Conservation (phyloP, 345 rosid species). For the Eucalyptus erythrocorys region DNA sequence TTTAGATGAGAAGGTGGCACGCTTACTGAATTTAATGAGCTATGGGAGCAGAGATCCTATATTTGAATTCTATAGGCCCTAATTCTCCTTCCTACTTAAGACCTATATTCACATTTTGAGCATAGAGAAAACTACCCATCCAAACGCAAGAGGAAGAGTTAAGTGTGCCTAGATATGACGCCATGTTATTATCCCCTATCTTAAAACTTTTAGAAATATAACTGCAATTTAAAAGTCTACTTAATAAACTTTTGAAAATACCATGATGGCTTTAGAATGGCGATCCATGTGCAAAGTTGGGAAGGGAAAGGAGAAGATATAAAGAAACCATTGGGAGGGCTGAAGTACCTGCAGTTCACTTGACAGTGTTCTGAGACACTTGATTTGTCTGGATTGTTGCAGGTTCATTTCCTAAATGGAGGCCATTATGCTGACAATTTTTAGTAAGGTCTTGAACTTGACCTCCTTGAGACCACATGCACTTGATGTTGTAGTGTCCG, state of each 20-base stretch:
- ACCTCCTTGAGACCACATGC: slow-evolving; percentile 79
- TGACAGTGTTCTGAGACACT: slow-evolving; percentile 50
- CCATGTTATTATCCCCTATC: neutral
- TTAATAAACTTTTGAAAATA: neutral
- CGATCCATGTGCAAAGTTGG: neutral
- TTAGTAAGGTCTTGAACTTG: slow-evolving; percentile 45
- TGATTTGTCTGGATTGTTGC: slow-evolving; percentile 19
- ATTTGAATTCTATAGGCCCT: neutral
- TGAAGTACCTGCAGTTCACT: slow-evolving; percentile 86
- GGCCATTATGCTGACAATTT: slow-evolving; percentile 28
- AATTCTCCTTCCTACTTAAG: neutral
- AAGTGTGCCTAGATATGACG: neutral
- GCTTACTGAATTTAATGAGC: neutral
- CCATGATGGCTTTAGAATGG: neutral
- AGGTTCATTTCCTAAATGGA: slow-evolving; percentile 29
- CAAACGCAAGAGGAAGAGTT: neutral
- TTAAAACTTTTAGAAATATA: neutral
- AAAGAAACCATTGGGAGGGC: neutral
- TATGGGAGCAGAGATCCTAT: neutral
- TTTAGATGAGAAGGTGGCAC: neutral
- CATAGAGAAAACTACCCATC: neutral
- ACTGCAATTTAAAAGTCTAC: neutral
- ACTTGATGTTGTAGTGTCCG: slow-evolving; percentile 95
- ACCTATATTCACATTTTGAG: neutral
- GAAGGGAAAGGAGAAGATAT: neutral